Evolutionary conservation across 2,329 filamentous ascomycete genomes (phyloP).

Genomic region (Penicillium sp.): DNA sequence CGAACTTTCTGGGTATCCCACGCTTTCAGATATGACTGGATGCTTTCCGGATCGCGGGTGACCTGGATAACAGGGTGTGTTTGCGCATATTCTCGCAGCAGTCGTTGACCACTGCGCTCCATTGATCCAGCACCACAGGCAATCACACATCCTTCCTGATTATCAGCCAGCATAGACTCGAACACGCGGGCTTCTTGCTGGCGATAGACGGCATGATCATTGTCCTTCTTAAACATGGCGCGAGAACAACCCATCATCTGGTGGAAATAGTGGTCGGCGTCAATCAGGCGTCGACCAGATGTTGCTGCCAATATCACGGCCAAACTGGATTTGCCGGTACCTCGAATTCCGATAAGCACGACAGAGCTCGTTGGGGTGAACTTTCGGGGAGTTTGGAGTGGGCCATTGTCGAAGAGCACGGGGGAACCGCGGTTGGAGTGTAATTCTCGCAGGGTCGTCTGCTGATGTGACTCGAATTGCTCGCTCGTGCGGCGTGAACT

Average conservation of each 20-base stretch:
- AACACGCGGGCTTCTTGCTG: conserved; percentile 66
- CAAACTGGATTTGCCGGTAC: conserved; percentile 75
- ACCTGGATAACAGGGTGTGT: conserved; percentile 74
- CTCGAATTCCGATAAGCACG: conserved; percentile 72
- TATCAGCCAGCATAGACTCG: conserved; percentile 61
- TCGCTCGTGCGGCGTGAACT: conserved; percentile 23
- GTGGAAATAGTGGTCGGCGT: conserved; percentile 70
- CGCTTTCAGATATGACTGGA: conserved; percentile 66
- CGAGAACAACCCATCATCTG: conserved; percentile 66
- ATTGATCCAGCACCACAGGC: conserved; percentile 73
- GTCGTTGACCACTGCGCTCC: conserved; percentile 64
- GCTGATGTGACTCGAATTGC: conserved; percentile 19
- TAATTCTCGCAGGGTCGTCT: conserved; percentile 27
- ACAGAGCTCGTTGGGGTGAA: conserved; percentile 70
- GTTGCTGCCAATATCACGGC: conserved; percentile 76
- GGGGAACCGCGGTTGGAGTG: conserved; percentile 37
- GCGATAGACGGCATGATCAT: conserved; percentile 67
- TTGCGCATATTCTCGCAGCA: conserved; percentile 65
- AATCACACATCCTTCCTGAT: conserved; percentile 67
- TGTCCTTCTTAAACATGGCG: conserved; percentile 64
- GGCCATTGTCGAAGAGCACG: conserved; percentile 26
- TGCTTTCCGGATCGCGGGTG: conserved; percentile 66
- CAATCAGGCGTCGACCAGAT: conserved; percentile 69
- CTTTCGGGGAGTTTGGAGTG: conserved; percentile 32
- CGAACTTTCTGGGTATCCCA: conserved; percentile 60